Base-by-base conservation (phyloP, 2,329 filamentous ascomycete species). In the Lomentospora prolificans region DNA sequence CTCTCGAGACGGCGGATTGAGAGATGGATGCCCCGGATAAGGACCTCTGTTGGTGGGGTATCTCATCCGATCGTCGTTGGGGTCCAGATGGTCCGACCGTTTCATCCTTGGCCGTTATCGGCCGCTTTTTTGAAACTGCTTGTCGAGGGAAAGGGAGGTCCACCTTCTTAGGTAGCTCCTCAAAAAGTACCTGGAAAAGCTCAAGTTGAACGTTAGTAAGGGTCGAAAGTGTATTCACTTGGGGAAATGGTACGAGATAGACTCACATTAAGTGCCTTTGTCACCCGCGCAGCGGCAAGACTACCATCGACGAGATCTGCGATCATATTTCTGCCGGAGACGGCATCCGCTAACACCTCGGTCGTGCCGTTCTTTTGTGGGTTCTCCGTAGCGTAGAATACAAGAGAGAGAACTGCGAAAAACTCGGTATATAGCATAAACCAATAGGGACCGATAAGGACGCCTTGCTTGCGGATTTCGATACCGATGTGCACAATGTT, bases 261-360 rank as follows among this genome's bases (percentile, higher is more conserved):
- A 72, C 82, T 68, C 76, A 92, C 89, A 66, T 84, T 81, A 27
- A 99, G 76, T 41, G 89, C 86, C 50, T 77, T 78, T 1, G 88
- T 89, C 64, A 95, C 94, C 59, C 89, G 79, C 66, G 96, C 90
- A 3, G 94, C 94, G 33, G 91, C 90, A 76, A 95, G 79, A 65
- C 90, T 96, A 63, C 87, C 86, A 63, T 87, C 84, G 2, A 90
- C 87, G 57, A 97, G 77, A 14, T 83, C 84, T 53, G 84, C 82
- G 58, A 97, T 80, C 59, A 91, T 89, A 60, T 92, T 86, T 64
- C 88, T 88, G 17, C 92, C 94, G 60, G 90, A 87, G 58, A 84
- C 79, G 0, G 91, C 92, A 70, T 97, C 92, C 55, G 85, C 85
- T 58, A 96, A 74, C 22, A 96, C 86, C 59, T 95, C 90, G 53